These are phyloP conservation scores for Colletotrichum neosansevieriae DNA, from an alignment of 2,329 filamentous ascomycete genomes.

Conservation along the genomic window DNA sequence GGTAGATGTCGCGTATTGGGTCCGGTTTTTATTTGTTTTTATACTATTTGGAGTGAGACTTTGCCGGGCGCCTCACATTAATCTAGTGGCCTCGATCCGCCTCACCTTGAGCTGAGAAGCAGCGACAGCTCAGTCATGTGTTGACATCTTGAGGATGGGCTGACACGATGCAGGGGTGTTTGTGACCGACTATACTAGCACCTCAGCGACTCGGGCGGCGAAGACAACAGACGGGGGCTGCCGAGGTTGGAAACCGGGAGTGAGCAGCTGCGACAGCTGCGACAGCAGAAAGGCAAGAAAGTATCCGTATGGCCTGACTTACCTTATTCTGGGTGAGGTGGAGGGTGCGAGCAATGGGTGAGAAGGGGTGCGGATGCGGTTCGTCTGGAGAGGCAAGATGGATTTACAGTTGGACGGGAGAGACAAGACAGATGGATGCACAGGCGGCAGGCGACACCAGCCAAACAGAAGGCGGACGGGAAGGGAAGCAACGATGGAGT, in stretches of 20 bases:
- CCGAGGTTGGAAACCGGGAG: not conserved
- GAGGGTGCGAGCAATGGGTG: not conserved
- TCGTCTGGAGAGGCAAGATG: constrained; percentile 19
- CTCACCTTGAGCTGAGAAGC: constrained; percentile 2
- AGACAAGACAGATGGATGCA: constrained; percentile 5
- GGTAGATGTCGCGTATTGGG: constrained; percentile 12
- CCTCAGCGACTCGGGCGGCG: not conserved
- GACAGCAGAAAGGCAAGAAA: no score
- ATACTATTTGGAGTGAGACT: constrained; percentile 4
- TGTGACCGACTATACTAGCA: not conserved
- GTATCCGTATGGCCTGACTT: constrained; percentile 6
- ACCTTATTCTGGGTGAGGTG: not conserved
- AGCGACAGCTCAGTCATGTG: constrained; percentile 15
- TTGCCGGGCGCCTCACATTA: constrained; percentile 8
- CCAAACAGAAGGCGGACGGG: constrained; percentile 17
- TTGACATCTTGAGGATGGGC: not conserved
- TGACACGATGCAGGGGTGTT: not conserved
- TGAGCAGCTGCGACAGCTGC: not conserved
- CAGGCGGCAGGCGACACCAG: not conserved
- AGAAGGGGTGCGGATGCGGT: constrained; percentile 3
- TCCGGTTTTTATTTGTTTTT: not conserved
- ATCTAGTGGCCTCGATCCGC: not conserved
- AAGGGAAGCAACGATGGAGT: constrained; percentile 18
- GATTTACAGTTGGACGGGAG: constrained; percentile 15
- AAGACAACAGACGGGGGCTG: not conserved